Evolutionary conservation across 495 filamentous ascomycete species (phyloP).

Genomic region (Pseudoneurospora amorphoporcata): DNA sequence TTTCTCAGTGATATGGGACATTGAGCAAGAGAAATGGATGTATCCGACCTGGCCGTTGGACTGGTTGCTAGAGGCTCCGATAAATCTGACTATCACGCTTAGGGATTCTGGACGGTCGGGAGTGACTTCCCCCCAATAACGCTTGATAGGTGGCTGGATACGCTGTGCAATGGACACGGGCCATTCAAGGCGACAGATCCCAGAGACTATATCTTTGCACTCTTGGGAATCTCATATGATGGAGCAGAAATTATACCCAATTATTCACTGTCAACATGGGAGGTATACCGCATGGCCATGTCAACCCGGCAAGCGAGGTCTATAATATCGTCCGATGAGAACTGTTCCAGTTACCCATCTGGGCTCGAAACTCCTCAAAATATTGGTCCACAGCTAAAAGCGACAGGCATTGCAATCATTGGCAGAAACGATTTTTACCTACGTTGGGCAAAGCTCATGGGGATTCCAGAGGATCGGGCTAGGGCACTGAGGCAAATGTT

Average conservation of each 20-base stretch:
- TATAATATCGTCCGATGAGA: background rate
- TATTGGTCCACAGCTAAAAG: no score
- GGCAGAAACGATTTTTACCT: background rate
- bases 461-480: background rate
- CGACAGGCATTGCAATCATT: no score
- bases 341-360: no score
- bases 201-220: background rate
- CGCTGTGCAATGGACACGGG: rapidly evolving
- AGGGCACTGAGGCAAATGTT: no score
- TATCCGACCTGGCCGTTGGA: background rate
- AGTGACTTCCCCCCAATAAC: background rate
- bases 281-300: background rate
- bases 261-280: background rate
- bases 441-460: background rate
- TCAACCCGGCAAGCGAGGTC: background rate
- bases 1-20: no score
- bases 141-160: background rate
- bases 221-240: background rate
- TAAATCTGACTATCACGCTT: no score
- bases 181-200: background rate
- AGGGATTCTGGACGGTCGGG: no score
- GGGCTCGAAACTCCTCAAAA: no score
- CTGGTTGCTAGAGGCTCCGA: no score
- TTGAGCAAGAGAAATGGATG: no score
- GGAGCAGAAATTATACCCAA: background rate